Evolutionary conservation across 2,329 filamentous ascomycete species (phyloP), one percentile per base, ranked within the genome.

Genomic region (Paecilomyces niveus): DNA sequence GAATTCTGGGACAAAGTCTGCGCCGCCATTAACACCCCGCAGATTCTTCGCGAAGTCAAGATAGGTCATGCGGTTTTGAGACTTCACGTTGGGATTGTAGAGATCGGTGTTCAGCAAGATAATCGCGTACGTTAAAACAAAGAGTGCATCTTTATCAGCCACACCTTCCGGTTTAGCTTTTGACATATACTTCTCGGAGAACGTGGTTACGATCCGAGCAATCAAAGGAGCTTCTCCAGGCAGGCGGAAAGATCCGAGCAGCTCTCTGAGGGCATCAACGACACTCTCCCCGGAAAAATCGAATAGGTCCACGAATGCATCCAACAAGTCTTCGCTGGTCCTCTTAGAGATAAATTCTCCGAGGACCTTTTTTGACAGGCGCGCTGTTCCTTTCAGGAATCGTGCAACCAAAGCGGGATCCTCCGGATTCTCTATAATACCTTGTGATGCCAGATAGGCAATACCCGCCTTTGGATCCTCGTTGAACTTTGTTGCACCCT

Each of bases 41-140:
- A 99, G 76, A 70, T 99, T 97, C 62, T 85, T 87, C 0, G 89
- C 83, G 72, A 99, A 99, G 66, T 93, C 89, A 57, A 85, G 82
- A 50, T 87, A 81, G 1, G 86, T 86, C 94, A 99, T 99, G 49
- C 93, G 89, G 68, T 89, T 89, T 65, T 86, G 80, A 1, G 82
- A 75, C 66, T 85, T 77, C 62, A 97, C 75, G 65, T 97, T 97
- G 0, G 92, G 92, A 68, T 96, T 99, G 73, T 97, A 94, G 67
- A 95, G 89, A 70, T 99, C 94, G 0, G 93, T 97, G 70, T 99
- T 99, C 58, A 99, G 80, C 85, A 99, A 92, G 72, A 99, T 96
- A 68, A 97, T 95, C 39, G 92, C 94, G 71, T 99, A 99, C 0
- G 90, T 93, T 55, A 99, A 80, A 54, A 99, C 86, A 68, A 90